Evolutionary conservation across 2,329 filamentous ascomycete genomes (phyloP).

Genomic region (Nectriaceae sp.): DNA sequence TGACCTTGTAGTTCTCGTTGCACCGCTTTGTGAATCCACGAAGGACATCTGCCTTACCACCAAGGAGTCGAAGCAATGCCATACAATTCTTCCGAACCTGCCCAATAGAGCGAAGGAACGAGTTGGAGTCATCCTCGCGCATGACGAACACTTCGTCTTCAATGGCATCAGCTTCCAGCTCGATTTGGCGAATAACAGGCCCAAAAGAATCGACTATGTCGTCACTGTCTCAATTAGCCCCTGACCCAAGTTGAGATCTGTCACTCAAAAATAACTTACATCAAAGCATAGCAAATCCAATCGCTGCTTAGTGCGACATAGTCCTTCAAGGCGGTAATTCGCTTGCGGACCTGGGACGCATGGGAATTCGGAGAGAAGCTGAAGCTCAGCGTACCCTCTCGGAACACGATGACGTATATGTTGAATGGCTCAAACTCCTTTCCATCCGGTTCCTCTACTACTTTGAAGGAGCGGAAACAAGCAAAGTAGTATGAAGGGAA

Average conservation of each 20-base stretch:
- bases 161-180: slow-evolving; percentile 86
- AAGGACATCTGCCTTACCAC: slow-evolving; percentile 97
- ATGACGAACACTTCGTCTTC: slow-evolving; percentile 96
- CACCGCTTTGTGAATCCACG: slow-evolving; percentile 97
- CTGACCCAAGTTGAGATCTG: slow-evolving; percentile 10
- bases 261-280: slow-evolving; percentile 57
- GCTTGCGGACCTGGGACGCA: slow-evolving; percentile 83
- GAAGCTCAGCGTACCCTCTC: slow-evolving; percentile 92
- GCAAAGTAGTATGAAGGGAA: slow-evolving; percentile 99
- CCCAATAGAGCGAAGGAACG: slow-evolving; percentile 85
- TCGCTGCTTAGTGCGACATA: slow-evolving; percentile 94
- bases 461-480: slow-evolving; percentile 90
- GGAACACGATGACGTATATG: slow-evolving; percentile 95
- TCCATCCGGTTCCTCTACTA: slow-evolving; percentile 74
- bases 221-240: slow-evolving; percentile 57
- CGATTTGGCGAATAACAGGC: slow-evolving; percentile 83
- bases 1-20: slow-evolving; percentile 95
- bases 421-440: slow-evolving; percentile 93
- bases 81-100: slow-evolving; percentile 93
- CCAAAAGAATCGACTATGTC: slow-evolving; percentile 97
- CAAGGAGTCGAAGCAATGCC: slow-evolving; percentile 86
- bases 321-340: slow-evolving; percentile 90
- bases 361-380: slow-evolving; percentile 88
- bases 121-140: slow-evolving; percentile 84
- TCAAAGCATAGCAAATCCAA: slow-evolving; percentile 98